phyloP scores from a whole-genome alignment of 2,329 filamentous ascomycete species.

The Moelleriella libera region DNA sequence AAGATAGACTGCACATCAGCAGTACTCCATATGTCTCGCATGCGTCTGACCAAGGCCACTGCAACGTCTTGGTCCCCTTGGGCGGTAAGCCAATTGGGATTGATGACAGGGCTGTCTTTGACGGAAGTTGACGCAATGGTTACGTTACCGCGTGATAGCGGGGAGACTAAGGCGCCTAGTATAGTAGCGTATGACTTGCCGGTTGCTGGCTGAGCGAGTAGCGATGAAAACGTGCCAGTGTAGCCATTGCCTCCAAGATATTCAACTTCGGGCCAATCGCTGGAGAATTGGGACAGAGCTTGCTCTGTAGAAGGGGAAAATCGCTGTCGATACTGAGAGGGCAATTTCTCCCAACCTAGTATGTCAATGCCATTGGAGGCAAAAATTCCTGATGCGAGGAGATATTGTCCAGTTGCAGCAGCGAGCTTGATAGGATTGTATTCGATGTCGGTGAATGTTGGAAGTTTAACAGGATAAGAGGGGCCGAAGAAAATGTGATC shows the following conservation, averaged over 20 bases:
- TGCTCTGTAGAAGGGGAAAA: conserved; percentile 8
- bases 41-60: conserved; percentile 24
- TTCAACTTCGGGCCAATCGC: conserved; percentile 21
- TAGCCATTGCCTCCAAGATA: conserved; percentile 5
- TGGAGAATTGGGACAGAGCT: conserved; percentile 11
- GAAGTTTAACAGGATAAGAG: conserved; percentile 3
- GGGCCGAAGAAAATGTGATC: conserved; percentile 5
- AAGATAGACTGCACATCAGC: conserved; percentile 14
- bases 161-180: conserved; percentile 14
- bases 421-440: not conserved
- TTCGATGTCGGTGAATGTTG: conserved; percentile 1
- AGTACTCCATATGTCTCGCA: conserved; percentile 19
- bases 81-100: conserved; percentile 29
- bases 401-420: not conserved
- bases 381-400: not conserved
- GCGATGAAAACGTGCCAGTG: not conserved
- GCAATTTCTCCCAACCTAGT: conserved; percentile 15
- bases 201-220: not conserved
- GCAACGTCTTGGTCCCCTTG: conserved; percentile 27
- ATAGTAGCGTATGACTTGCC: conserved; percentile 5
- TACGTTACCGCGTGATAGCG: conserved; percentile 25
- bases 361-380: conserved; percentile 6
- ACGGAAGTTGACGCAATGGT: conserved; percentile 19
- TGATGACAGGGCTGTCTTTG: conserved; percentile 22
- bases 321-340: conserved; percentile 6